Percentiles rank a stretch among this genome's conserved stretches.
Conservation (phyloP, 352 stramenopile genomes). For the Thraustotheca clavata region DNA sequence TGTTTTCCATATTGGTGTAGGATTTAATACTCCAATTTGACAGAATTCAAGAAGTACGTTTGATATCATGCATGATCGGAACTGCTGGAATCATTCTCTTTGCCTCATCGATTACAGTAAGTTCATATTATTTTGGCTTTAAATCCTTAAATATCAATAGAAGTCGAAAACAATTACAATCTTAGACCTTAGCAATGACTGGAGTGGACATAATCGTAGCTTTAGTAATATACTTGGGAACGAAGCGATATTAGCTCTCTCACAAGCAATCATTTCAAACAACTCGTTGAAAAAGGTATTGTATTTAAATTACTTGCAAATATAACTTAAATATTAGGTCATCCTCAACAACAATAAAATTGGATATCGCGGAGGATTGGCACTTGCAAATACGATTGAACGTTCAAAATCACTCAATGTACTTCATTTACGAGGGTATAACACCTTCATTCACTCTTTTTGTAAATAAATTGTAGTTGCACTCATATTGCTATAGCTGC, state of each 20-base stretch:
- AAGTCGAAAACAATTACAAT: neutral
- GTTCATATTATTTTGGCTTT: neutral
- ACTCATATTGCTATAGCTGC: neutral
- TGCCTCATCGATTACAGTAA: neutral
- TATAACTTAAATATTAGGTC: neutral
- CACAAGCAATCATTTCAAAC: neutral
- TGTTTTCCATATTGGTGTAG: neutral
- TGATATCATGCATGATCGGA: conserved; percentile 8
- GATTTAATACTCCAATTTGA: conserved; percentile 10
- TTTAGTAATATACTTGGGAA: neutral
- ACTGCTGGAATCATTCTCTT: conserved; percentile 6
- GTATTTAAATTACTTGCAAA: neutral
- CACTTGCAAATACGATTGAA: neutral
- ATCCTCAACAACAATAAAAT: conserved; percentile 8
- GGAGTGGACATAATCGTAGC: neutral
- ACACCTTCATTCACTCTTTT: neutral
- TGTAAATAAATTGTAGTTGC: neutral
- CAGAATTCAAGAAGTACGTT: neutral
- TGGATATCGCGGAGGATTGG: neutral
- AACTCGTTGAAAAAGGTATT: conserved; percentile 2
- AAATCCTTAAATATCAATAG: neutral
- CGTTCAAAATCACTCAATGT: neutral
- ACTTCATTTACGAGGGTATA: conserved; percentile 6
- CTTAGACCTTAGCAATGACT: conserved; percentile 19
- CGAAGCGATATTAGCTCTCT: neutral